Evolutionary conservation across 2,329 filamentous ascomycete species (phyloP), one percentile per base, ranked within the genome.

Genomic region (Pseudopyrenochaeta lycopersici): DNA sequence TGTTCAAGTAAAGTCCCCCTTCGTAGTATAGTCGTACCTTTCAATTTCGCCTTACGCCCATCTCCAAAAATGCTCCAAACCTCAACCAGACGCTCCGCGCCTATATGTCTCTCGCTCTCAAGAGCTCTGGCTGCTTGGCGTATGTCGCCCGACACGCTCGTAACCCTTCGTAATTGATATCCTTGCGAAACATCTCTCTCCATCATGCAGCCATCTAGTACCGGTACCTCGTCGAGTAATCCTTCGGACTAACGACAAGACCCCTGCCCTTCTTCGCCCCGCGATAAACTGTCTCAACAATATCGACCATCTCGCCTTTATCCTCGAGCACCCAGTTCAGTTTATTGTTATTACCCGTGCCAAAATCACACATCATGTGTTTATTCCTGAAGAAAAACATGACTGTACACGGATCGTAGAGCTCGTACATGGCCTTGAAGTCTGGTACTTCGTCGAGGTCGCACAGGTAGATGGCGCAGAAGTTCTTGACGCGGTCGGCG

Each of bases 381-480:
- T 99, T 99, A 76, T 99, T 99, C 58, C 94, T 87, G 82, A 93
- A 97, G 84, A 97, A 97, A 82, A 91, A 96, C 90, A 97, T 97
- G 77, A 98, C 88, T 2, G 95, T 96, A 80, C 93, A 91, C 0
- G 92, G 88, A 73, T 99, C 91, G 81, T 95, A 93, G 5, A 93
- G 82, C 73, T 92, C 75, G 82, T 97, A 97, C 94, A 98, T 98
- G 70, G 90, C 87, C 75, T 95, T 97, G 82, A 97, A 97, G 76
- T 76, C 73, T 0, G 73, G 74, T 5, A 76, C 74, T 38, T 76
- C 71, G 72, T 96, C 91, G 68, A 96, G 88, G 75, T 98, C 93
- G 83, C 93, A 97, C 47, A 76, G 63, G 78, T 98, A 98, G 75
- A 98, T 89, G 75, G 68, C 70, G 10, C 90, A 90, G 73, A 95